A percentile compares a stretch with the other conserved stretches of the same genome.
phyloP scores from a whole-genome alignment of 441 rosid genomes.

The Croton setiger region DNA sequence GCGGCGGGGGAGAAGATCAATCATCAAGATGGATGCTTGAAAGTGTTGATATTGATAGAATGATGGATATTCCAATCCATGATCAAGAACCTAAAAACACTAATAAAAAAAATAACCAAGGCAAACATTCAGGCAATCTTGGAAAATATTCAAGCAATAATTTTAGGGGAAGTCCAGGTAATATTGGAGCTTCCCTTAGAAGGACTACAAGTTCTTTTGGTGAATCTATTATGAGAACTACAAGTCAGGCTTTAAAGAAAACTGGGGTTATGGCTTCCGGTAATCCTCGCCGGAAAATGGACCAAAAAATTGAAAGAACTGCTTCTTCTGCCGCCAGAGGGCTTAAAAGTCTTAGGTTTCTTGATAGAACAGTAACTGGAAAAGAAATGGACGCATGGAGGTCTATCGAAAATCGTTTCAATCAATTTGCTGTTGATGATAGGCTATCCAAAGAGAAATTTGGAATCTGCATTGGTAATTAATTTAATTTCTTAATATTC shows the following conservation, averaged over 20 bases:
- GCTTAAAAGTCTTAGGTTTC: conserved; percentile 69
- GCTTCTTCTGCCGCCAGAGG: conserved; percentile 67
- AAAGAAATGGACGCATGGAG: conserved; percentile 79
- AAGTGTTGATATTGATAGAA: conserved; percentile 46
- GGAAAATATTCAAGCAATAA: neutral
- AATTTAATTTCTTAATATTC: neutral
- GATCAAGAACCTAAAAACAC: conserved; percentile 10
- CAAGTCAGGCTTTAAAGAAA: conserved; percentile 34
- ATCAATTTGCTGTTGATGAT: conserved; percentile 52
- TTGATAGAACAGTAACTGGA: conserved; percentile 68
- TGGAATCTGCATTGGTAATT: conserved; percentile 71
- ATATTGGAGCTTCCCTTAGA: conserved; percentile 29
- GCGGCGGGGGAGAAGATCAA: conserved; percentile 16
- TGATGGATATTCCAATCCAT: conserved; percentile 36
- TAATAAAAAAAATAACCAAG: neutral
- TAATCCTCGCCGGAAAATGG: neutral
- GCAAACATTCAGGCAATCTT: neutral
- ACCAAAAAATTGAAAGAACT: conserved; percentile 43
- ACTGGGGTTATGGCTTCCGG: conserved; percentile 26
- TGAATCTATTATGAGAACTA: conserved; percentile 31
- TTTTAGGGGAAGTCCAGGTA: conserved; percentile 25
- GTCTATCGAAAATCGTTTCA: conserved; percentile 59
- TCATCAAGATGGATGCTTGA: conserved; percentile 53
- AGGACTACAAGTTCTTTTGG: conserved; percentile 37
- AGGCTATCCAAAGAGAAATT: conserved; percentile 59